phyloP scores from a whole-genome alignment of 2,329 filamentous ascomycete species.

The Colletotrichum cereale region DNA sequence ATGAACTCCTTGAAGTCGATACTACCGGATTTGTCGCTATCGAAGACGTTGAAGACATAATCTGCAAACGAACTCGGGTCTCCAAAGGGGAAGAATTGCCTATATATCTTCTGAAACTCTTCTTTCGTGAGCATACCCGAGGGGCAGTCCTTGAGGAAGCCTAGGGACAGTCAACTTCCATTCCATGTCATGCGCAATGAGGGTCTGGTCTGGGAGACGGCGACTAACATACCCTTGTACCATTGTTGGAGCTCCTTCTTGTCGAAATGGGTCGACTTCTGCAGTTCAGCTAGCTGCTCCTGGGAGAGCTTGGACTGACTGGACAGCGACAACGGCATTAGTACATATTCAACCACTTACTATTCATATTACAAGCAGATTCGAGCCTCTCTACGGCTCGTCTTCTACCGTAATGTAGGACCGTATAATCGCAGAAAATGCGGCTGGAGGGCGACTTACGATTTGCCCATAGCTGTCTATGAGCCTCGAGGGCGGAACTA shows the following conservation, averaged over 20 bases:
- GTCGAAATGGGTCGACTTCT: constrained; percentile 98
- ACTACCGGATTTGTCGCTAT: constrained; percentile 95
- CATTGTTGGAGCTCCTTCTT: constrained; percentile 99
- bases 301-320: constrained; percentile 99
- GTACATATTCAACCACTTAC: constrained; percentile 17
- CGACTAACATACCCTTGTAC: constrained; percentile 86
- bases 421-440: background rate
- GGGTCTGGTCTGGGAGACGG: background rate
- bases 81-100: constrained; percentile 99
- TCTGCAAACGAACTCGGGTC: constrained; percentile 98
- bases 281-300: constrained; percentile 93
- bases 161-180: constrained; percentile 59
- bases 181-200: background rate
- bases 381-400: background rate
- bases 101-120: constrained; percentile 99
- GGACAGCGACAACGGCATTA: constrained; percentile 41
- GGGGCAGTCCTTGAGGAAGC: constrained; percentile 98
- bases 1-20: constrained; percentile 99
- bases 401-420: background rate
- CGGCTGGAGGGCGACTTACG: constrained; percentile 50
- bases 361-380: background rate
- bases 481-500: constrained; percentile 9
- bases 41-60: constrained; percentile 99
- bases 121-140: constrained; percentile 97
- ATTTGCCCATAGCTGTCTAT: constrained; percentile 58